Conservation (phyloP, 257 asterid species). For the Nemophila menziesii region DNA sequence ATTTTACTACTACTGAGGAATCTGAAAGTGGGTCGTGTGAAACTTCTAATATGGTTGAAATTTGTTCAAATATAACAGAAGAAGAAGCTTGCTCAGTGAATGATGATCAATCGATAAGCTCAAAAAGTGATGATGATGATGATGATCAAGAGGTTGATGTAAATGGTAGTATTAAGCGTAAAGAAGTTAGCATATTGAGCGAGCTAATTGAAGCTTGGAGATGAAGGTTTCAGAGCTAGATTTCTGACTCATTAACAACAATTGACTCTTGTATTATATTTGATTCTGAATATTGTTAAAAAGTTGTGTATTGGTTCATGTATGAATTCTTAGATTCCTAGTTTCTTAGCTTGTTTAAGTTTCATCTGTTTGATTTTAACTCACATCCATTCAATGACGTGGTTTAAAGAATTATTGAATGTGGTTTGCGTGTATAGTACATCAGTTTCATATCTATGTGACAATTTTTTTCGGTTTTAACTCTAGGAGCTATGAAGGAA, state of each 20-base stretch:
- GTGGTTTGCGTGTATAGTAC: constrained; percentile 5
- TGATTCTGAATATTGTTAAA: constrained; percentile 15
- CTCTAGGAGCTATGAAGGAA: no score
- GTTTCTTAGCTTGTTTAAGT: constrained; percentile 13
- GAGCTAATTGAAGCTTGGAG: constrained; percentile 81
- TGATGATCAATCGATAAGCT: constrained; percentile 28
- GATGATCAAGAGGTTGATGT: constrained; percentile 21
- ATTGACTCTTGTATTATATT: constrained; percentile 10
- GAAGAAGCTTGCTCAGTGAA: constrained; percentile 16
- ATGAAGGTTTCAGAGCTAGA: constrained; percentile 18
- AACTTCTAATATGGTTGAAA: constrained; percentile 22
- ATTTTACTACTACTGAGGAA: constrained; percentile 53
- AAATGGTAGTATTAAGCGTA: constrained; percentile 31
- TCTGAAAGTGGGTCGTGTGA: constrained; percentile 28
- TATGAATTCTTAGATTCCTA: constrained; percentile 9
- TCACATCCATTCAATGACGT: neutral
- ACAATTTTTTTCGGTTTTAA: no score
- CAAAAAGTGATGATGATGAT: constrained; percentile 18
- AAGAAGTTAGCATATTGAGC: constrained; percentile 63
- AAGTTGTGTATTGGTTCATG: constrained; percentile 17
- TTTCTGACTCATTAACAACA: constrained; percentile 10
- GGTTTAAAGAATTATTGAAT: neutral
- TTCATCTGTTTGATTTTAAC: constrained; percentile 12
- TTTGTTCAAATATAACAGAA: constrained; percentile 15
- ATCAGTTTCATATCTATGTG: neutral